Evolutionary conservation across 176 grass and related monocot genomes (phyloP).

Genomic region (Thinopyrum elongatum): DNA sequence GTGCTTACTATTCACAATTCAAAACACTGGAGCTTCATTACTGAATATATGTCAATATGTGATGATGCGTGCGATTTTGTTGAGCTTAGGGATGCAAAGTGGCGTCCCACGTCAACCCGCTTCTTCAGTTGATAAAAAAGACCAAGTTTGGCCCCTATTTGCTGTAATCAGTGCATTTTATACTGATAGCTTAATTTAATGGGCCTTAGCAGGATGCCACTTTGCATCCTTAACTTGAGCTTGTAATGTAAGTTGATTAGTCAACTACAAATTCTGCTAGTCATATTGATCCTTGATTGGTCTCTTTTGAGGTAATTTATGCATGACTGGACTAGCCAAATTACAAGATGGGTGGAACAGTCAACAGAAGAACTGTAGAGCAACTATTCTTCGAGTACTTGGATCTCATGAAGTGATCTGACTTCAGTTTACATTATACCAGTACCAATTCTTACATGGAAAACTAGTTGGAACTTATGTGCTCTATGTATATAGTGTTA

Average conservation of each 20-base stretch:
- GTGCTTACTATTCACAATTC: constrained; percentile 20
- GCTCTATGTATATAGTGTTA: constrained; percentile 7
- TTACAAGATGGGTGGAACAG: constrained; percentile 15
- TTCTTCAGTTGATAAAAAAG: not conserved
- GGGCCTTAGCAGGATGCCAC: not conserved
- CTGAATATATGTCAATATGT: not conserved
- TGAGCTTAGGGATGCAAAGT: constrained; percentile 4
- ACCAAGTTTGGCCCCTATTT: not conserved
- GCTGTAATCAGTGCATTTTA: not conserved
- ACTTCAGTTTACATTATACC: constrained; percentile 3
- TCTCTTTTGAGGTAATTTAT: constrained; percentile 29
- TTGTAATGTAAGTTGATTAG: constrained; percentile 33
- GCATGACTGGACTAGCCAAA: not conserved
- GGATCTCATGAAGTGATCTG: constrained; percentile 12
- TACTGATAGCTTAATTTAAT: not conserved
- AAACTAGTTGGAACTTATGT: constrained; percentile 16
- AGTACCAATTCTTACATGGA: constrained; percentile 12
- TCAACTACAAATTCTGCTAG: not conserved
- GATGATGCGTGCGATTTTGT: not conserved
- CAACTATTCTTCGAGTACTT: not conserved
- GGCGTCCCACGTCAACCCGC: not conserved
- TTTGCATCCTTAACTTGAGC: not conserved
- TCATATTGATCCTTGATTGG: not conserved
- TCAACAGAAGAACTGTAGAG: constrained; percentile 1
- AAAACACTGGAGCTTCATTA: not conserved